phyloP scores from a whole-genome alignment of 352 stramenopile species.

The Hyaloperonospora arabidopsidis region DNA sequence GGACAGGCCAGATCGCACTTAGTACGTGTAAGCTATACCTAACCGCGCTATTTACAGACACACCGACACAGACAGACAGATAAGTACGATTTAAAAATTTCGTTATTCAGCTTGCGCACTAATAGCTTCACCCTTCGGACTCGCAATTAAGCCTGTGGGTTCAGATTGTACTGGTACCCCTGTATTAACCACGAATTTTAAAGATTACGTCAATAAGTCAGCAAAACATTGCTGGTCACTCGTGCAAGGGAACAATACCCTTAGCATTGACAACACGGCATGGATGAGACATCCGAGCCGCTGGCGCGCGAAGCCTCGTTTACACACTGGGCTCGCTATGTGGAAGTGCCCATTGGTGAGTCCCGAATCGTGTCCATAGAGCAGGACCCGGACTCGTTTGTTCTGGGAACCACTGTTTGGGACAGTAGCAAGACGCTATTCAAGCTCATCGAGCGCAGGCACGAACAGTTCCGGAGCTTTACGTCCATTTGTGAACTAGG shows the following conservation, averaged over 20 bases:
- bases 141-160: too few relatives aligned
- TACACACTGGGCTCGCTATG: conserved; percentile 71
- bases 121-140: too few relatives aligned
- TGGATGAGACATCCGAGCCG: conserved; percentile 50
- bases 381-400: conserved; percentile 77
- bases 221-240: too few relatives aligned
- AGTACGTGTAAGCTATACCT: too few relatives aligned
- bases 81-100: too few relatives aligned
- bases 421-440: conserved; percentile 81
- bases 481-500: conserved; percentile 69
- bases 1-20: too few relatives aligned
- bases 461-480: conserved; percentile 40
- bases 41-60: too few relatives aligned
- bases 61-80: too few relatives aligned
- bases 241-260: background rate
- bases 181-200: too few relatives aligned
- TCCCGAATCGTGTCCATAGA: conserved; percentile 43
- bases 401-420: conserved; percentile 77
- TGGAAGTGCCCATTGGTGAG: conserved; percentile 47
- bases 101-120: too few relatives aligned
- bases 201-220: too few relatives aligned
- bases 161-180: too few relatives aligned
- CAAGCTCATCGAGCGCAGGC: conserved; percentile 74
- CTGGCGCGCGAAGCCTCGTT: conserved; percentile 68
- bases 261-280: conserved; percentile 7